Evolutionary conservation across 768 basidiomycete species (phyloP).

Genomic region (Chalciporus piperatus): DNA sequence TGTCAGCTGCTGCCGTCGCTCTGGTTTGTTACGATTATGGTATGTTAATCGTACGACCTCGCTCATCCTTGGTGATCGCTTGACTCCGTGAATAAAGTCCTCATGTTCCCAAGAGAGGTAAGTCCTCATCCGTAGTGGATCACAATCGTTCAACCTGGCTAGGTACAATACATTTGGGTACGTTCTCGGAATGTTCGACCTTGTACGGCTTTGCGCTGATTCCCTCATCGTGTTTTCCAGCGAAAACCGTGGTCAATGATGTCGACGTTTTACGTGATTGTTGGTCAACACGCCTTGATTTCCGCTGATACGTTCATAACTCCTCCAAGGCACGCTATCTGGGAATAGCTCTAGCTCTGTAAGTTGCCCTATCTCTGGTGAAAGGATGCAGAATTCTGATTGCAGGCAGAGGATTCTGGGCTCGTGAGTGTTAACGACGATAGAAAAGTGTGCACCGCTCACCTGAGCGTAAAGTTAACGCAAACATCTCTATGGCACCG

Average conservation of each 20-base stretch:
- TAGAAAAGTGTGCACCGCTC: background rate
- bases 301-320: background rate
- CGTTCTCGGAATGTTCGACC: background rate
- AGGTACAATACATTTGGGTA: constrained; percentile 23
- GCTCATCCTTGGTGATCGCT: background rate
- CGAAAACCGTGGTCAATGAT: constrained; percentile 9
- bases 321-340: constrained; percentile 15
- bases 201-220: background rate
- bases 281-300: background rate
- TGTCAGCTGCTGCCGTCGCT: constrained; percentile 13
- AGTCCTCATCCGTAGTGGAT: background rate
- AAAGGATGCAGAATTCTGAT: background rate
- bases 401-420: constrained; percentile 9
- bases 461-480: constrained; percentile 11
- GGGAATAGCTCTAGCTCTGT: constrained; percentile 17
- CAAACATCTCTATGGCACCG: constrained; percentile 16
- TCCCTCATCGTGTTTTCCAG: background rate
- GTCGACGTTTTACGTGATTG: constrained; percentile 18
- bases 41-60: background rate
- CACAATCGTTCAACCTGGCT: background rate
- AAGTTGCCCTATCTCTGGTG: background rate
- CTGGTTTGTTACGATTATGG: constrained; percentile 17
- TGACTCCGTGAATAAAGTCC: background rate
- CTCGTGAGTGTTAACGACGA: constrained; percentile 4
- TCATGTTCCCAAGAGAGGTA: constrained; percentile 23